Conservation (phyloP, 2,329 filamentous ascomycete species). For the Curvularia sp. region DNA sequence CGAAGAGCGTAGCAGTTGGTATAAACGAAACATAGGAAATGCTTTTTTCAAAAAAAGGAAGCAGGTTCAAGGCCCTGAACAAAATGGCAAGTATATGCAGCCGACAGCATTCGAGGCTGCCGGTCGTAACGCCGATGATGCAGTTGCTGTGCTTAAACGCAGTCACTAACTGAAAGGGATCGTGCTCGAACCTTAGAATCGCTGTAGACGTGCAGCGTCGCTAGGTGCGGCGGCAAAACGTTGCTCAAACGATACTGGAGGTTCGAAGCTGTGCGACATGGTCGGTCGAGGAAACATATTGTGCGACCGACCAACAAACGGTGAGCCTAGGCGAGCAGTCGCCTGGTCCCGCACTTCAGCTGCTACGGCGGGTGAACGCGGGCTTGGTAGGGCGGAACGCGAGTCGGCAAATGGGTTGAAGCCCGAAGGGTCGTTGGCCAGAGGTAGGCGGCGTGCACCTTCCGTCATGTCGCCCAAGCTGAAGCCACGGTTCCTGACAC, state of each 20-base stretch:
- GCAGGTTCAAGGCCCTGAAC: slow-evolving; percentile 30
- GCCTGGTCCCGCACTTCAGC: slow-evolving; percentile 45
- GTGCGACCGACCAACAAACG: slow-evolving; percentile 53
- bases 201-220: slow-evolving; percentile 34
- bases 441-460: slow-evolving; percentile 59
- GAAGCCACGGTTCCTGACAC: slow-evolving; percentile 67
- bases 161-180: slow-evolving; percentile 32
- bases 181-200: slow-evolving; percentile 30
- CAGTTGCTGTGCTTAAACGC: slow-evolving; percentile 33
- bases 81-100: slow-evolving; percentile 30
- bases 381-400: slow-evolving; percentile 36
- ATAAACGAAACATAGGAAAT: slow-evolving; percentile 46
- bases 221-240: slow-evolving; percentile 44
- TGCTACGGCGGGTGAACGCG: slow-evolving; percentile 29
- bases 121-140: slow-evolving; percentile 47
- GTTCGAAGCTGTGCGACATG: slow-evolving; percentile 48
- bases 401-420: slow-evolving; percentile 41
- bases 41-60: slow-evolving; percentile 37
- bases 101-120: slow-evolving; percentile 32
- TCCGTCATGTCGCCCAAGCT: slow-evolving; percentile 65
- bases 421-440: slow-evolving; percentile 57
- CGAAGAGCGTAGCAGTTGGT: slow-evolving; percentile 29
- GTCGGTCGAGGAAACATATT: slow-evolving; percentile 59
- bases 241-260: slow-evolving; percentile 50
- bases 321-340: slow-evolving; percentile 57